Conservation (phyloP, 495 filamentous ascomycete species). For the Xylaria flabelliformis region DNA sequence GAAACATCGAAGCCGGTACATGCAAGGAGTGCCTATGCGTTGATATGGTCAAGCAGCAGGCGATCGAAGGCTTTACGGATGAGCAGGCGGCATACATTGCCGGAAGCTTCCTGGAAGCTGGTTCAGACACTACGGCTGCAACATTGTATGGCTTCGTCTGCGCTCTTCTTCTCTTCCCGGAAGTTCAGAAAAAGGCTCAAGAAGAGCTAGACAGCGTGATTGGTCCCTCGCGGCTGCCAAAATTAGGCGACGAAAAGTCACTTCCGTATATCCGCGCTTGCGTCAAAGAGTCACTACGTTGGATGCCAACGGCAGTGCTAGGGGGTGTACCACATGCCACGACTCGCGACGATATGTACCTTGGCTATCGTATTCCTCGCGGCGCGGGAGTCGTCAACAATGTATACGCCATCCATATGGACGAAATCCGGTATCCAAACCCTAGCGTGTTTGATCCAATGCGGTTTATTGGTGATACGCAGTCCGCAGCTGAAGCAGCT, state of each 20-base stretch:
- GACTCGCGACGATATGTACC: constrained; percentile 55
- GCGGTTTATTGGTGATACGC: neutral
- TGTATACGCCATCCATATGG: neutral
- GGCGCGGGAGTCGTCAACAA: neutral
- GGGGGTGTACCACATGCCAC: constrained; percentile 61
- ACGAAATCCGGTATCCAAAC: neutral
- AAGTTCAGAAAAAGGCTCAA: neutral
- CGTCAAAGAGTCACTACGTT: constrained; percentile 64
- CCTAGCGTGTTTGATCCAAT: neutral
- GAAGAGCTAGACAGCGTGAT: neutral
- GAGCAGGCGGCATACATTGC: neutral
- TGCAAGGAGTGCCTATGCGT: neutral
- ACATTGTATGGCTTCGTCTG: neutral
- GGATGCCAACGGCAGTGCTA: constrained; percentile 61
- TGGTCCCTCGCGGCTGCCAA: neutral
- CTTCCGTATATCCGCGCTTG: constrained; percentile 58
- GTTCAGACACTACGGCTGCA: neutral
- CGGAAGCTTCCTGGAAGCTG: neutral
- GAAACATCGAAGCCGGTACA: neutral
- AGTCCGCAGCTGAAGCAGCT: neutral
- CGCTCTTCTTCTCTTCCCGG: constrained; percentile 1
- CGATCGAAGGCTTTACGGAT: neutral
- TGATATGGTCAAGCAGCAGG: constrained; percentile 6
- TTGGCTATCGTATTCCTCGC: neutral
- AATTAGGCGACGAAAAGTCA: neutral